phyloP scores from a whole-genome alignment of 2,329 filamentous ascomycete species.

The Colletotrichum cuscutae region DNA sequence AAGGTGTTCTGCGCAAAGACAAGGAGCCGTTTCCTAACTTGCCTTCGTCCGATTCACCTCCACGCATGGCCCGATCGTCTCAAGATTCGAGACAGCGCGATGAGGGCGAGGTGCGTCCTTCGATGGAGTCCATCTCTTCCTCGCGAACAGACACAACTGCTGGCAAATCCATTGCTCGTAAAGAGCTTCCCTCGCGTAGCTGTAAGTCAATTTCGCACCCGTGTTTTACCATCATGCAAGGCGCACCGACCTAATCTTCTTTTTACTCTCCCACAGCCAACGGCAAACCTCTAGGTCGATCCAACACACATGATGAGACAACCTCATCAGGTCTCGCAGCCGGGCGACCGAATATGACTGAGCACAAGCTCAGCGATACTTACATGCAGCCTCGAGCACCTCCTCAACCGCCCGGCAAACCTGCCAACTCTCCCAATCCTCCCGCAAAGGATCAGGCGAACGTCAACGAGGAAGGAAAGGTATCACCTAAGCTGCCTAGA shows the following conservation, averaged over 20 bases:
- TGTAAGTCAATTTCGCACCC: conserved; percentile 48
- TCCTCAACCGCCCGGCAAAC: conserved; percentile 58
- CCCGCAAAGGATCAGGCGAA: conserved; percentile 59
- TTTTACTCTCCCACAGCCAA: conserved; percentile 44
- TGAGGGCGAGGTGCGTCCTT: conserved; percentile 58
- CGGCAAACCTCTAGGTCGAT: conserved; percentile 42
- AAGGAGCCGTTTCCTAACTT: conserved; percentile 41
- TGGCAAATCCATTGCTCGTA: conserved; percentile 68
- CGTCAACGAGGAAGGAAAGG: conserved; percentile 55
- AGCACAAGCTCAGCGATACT: conserved; percentile 59
- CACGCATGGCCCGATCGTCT: conserved; percentile 61
- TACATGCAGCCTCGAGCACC: conserved; percentile 69
- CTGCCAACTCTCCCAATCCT: conserved; percentile 48
- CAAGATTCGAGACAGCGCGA: conserved; percentile 69
- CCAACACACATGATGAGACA: conserved; percentile 39
- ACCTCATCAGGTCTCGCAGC: conserved; percentile 28
- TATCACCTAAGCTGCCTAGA: conserved; percentile 75
- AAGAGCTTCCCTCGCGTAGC: conserved; percentile 66
- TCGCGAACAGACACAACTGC: conserved; percentile 49
- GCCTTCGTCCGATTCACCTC: conserved; percentile 44
- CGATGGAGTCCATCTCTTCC: conserved; percentile 55
- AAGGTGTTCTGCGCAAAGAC: conserved; percentile 49
- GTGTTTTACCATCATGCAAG: conserved; percentile 35
- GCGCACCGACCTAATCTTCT: conserved; percentile 36
- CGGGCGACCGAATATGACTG: conserved; percentile 44